Percentiles rank a stretch among this genome's conserved stretches.
Evolutionary conservation across 768 basidiomycete genomes (phyloP).

Genomic region (Phanerodontia chrysosporium): DNA sequence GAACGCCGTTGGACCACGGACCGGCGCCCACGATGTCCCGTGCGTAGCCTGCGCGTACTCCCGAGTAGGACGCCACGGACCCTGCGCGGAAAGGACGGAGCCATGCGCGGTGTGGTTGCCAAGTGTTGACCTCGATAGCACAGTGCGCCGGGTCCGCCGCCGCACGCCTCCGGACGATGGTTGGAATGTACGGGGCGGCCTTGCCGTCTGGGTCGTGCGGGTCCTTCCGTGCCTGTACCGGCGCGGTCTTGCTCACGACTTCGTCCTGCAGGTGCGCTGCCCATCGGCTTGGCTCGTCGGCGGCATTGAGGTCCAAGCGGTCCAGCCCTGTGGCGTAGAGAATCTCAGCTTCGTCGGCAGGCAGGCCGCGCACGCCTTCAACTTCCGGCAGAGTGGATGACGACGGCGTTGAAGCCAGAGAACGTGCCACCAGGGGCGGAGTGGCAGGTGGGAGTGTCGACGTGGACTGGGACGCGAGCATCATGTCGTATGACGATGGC

Average conservation of each 20-base stretch:
- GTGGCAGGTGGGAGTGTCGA: constrained; percentile 1
- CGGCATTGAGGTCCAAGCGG: neutral
- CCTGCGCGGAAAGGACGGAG: constrained; percentile 6
- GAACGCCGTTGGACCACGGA: constrained; percentile 7
- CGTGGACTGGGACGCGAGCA: neutral
- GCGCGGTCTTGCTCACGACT: neutral
- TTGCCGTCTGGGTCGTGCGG: constrained; percentile 6
- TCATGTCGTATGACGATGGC: constrained; percentile 3
- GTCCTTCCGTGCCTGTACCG: neutral
- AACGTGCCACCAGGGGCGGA: constrained; percentile 12
- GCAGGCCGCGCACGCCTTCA: neutral
- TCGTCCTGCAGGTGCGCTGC: neutral
- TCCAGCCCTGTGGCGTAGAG: constrained; percentile 7
- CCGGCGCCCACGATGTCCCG: constrained; percentile 3
- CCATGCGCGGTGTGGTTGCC: constrained; percentile 10
- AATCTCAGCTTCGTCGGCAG: constrained; percentile 1
- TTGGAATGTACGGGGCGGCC: constrained; percentile 9
- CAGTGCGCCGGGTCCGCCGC: neutral
- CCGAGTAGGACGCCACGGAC: neutral
- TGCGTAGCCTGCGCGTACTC: neutral
- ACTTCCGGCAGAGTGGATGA: constrained; percentile 7
- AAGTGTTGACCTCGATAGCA: neutral
- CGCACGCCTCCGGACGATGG: constrained; percentile 7
- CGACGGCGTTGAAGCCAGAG: constrained; percentile 9
- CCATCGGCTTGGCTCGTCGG: neutral